A percentile compares a stretch with the other conserved stretches of the same genome.
Conservation (phyloP, 129 eudicot genomes). For the Helianthus annuus region DNA sequence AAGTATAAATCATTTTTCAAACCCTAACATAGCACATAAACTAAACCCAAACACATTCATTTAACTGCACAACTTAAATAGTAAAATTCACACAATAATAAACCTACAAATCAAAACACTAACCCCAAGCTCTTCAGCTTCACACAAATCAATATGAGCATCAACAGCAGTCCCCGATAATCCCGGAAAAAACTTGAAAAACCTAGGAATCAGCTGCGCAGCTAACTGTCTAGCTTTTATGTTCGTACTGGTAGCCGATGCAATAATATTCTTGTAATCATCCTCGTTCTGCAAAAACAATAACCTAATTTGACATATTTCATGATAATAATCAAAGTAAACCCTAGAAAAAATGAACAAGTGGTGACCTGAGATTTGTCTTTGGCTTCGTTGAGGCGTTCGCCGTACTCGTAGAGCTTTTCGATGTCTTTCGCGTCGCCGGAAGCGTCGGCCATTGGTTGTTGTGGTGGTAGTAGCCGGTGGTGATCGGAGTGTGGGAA, state of each 20-base stretch:
- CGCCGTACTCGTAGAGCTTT: conserved; percentile 86
- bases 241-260: conserved; percentile 61
- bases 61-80: no score
- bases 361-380: conserved; percentile 77
- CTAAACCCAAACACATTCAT: background rate
- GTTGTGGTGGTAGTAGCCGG: background rate
- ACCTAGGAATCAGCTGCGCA: conserved; percentile 90
- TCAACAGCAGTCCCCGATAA: conserved; percentile 62
- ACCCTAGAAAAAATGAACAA: conserved; percentile 41
- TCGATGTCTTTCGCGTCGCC: conserved; percentile 72
- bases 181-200: conserved; percentile 75
- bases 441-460: conserved; percentile 55
- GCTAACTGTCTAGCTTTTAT: conserved; percentile 81
- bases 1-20: no score
- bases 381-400: conserved; percentile 75
- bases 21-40: no score
- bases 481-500: conserved; percentile 11
- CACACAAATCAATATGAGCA: conserved; percentile 90
- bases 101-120: conserved; percentile 15
- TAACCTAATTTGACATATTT: conserved; percentile 4
- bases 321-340: conserved; percentile 16
- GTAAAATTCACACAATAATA: no score
- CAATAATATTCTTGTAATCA: conserved; percentile 78
- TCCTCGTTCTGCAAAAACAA: conserved; percentile 48
- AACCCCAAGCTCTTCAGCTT: conserved; percentile 97